Percentiles rank a stretch among this genome's conserved stretches.
Evolutionary conservation across 257 asterid genomes (phyloP).

Genomic region (Ajuga chamaepitys): DNA sequence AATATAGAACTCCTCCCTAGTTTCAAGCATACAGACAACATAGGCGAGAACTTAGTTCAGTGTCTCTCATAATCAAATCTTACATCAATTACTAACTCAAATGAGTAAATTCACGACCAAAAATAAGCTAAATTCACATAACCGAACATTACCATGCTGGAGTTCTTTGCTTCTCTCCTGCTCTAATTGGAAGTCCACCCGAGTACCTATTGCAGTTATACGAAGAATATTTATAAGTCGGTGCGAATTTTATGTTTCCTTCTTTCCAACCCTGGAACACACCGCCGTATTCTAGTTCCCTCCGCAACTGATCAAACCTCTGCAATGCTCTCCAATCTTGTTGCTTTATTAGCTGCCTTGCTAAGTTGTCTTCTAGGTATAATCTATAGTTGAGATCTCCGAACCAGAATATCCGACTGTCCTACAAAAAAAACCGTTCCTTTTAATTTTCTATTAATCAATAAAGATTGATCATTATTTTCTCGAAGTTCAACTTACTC

Average conservation of each 20-base stretch:
- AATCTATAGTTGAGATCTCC: conserved; percentile 96
- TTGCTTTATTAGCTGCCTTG: conserved; percentile 61
- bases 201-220: conserved; percentile 71
- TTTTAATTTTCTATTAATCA: background rate
- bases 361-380: conserved; percentile 68
- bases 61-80: background rate
- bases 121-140: conserved; percentile 4
- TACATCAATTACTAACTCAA: background rate
- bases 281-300: conserved; percentile 71
- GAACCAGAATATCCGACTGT: conserved; percentile 95
- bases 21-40: background rate
- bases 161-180: conserved; percentile 91
- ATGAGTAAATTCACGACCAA: background rate
- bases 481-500: conserved; percentile 54
- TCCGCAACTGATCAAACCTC: conserved; percentile 70
- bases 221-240: conserved; percentile 81
- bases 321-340: conserved; percentile 71
- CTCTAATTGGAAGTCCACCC: conserved; percentile 65
- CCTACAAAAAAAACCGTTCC: conserved; percentile 31
- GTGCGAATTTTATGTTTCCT: conserved; percentile 83
- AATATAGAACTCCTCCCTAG: background rate
- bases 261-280: conserved; percentile 92
- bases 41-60: background rate
- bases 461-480: background rate
- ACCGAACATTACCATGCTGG: conserved; percentile 75